These are phyloP conservation scores for Paragyromitra xinjiangensis DNA, from an alignment of 495 filamentous ascomycete genomes.

Conservation along the genomic window DNA sequence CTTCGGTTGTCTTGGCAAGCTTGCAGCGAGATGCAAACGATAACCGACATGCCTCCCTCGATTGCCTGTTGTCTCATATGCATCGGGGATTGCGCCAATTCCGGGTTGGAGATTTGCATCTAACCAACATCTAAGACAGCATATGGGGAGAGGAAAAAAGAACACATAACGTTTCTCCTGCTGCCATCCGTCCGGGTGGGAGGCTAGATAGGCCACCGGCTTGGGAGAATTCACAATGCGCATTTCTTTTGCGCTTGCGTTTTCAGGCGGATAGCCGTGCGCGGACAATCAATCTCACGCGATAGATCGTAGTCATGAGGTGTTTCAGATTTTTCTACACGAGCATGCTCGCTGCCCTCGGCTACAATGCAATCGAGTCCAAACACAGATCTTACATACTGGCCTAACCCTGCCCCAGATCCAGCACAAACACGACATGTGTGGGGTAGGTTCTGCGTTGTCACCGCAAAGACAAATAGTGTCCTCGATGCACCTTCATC, in stretches of 20 bases:
- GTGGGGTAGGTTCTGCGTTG: not conserved
- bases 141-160: not conserved
- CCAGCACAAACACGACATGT: not conserved
- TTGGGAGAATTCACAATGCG: not conserved
- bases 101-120: not conserved
- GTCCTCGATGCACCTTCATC: not conserved
- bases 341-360: not conserved
- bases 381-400: not conserved
- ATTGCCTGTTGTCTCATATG: slow-evolving; percentile 14
- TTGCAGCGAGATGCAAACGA: slow-evolving; percentile 14
- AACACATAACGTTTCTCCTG: not conserved
- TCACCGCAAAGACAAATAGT: not conserved
- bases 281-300: not conserved
- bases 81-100: slow-evolving; percentile 21
- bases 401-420: not conserved
- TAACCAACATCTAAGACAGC: not conserved
- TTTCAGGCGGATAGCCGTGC: slow-evolving; percentile 5
- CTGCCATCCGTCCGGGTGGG: not conserved
- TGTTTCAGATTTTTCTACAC: not conserved
- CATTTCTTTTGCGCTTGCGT: not conserved
- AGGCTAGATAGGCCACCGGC: not conserved
- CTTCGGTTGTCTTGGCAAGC: not conserved
- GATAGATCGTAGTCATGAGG: not conserved
- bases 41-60: slow-evolving; percentile 1
- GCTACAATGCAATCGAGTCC: not conserved